Base-by-base conservation (phyloP, 768 basidiomycete species). In the Chalciporus piperatus region DNA sequence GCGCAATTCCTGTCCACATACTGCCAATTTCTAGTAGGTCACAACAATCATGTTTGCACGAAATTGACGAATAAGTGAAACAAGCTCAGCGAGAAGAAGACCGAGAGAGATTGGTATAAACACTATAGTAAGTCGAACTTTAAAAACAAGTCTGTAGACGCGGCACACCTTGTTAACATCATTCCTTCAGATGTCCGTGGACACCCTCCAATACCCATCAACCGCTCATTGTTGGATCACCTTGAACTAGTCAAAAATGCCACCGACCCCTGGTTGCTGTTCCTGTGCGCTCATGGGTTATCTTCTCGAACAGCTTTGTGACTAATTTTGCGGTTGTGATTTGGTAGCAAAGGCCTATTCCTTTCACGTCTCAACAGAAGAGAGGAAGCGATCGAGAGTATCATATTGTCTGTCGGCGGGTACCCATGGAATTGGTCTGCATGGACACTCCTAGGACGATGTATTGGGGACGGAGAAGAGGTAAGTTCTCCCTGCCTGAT, bases 351-450 rank as follows among this genome's bases (percentile, higher is more conserved):
- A 66, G 89, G 87, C 0, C 70, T 98, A 4, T 84, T 97, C 56
- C 80, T 96, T 48, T 84, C 83, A 41, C 84, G 91, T 12, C 72
- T 95, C 44, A 82, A 83, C 42, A 78, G 89, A 53, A 80, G 92
- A 22, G 85, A 91, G 53, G 89, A 92, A 63, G 92, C 96, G 1
- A 88, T 96, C 12, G 92, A 95, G 64, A 79, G 76, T 58, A 80
- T 83, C 13, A 74, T 97, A 16, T 70, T 82, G 30, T 94, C 92
- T 12, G 84, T 96, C 39, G 76, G 78, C 33, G 77, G 77, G 6
- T 91, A 85, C 61, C 87, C 89, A 12, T 98, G 91, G 85, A 98
- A 98, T 64, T 98, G 95, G 94, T 88, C 89, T 23, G 75, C 84
- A n/a, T 98, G 94, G 94, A 72, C 80, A 8, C 77, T 92, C 39